phyloP scores from a whole-genome alignment of 129 eudicot species.

The Smallanthus sonchifolius region DNA sequence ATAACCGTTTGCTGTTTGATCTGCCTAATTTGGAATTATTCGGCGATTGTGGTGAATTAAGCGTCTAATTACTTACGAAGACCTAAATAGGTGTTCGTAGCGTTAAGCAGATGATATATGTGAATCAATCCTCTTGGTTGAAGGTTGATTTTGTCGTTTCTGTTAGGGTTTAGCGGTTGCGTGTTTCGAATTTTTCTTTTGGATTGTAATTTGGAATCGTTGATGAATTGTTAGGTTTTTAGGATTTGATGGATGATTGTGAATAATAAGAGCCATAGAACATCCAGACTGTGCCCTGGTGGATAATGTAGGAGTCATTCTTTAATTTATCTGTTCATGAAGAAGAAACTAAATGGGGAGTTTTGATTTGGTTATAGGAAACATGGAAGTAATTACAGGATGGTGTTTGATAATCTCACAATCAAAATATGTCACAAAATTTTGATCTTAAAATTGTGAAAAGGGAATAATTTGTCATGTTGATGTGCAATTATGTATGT shows the following conservation, averaged over 20 bases:
- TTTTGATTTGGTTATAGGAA: neutral
- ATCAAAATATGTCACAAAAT: neutral
- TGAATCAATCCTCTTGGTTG: slow-evolving; percentile 3
- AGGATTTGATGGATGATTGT: neutral
- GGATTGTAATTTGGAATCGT: neutral
- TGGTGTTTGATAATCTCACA: neutral
- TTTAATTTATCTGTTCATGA: neutral
- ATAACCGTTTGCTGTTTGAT: slow-evolving; percentile 5
- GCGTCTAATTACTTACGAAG: slow-evolving; percentile 4
- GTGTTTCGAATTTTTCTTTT: neutral
- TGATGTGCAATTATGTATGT: slow-evolving; percentile 5
- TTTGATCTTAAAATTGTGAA: neutral
- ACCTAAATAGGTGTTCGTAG: neutral
- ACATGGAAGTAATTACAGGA: slow-evolving; percentile 10
- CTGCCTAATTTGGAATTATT: slow-evolving; percentile 1
- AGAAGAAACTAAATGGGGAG: neutral
- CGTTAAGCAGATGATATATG: neutral
- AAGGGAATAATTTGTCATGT: neutral
- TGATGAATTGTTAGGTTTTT: neutral
- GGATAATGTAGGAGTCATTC: neutral
- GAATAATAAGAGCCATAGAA: neutral
- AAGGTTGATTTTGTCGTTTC: neutral
- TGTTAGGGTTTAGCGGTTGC: slow-evolving; percentile 3
- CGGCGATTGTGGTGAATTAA: slow-evolving; percentile 4
- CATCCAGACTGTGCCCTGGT: neutral